Base-by-base conservation (phyloP, 108 stramenopile genomes). In the Pseudonitzschia pungens region DNA sequence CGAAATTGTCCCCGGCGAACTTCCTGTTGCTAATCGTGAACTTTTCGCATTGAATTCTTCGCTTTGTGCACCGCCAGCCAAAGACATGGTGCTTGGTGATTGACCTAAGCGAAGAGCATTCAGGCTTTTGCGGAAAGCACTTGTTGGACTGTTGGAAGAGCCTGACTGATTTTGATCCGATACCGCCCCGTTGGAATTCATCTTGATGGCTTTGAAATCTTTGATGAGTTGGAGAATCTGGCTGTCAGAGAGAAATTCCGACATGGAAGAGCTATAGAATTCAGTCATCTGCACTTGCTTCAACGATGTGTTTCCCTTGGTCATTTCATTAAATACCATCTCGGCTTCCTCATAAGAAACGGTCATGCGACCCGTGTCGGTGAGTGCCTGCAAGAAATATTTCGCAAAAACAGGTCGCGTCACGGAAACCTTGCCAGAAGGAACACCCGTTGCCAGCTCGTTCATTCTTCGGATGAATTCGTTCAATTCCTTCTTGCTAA, bases 381-480 rank as follows among this genome's bases (percentile, higher is more conserved):
- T 71, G 26, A 84, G 36, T 27, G 64, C 77, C 33, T 72, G 57
- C 52, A 84, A 44, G 44, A 85, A 85, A 58, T 79, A 70, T 41
- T 71, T 73, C 20, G 59, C 74, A 68, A 85, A 85, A 20, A 76
- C 69, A 0, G 69, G 57, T 62, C 79, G 42, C 22, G 78, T 56
- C 0, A 85, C 78, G 10, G 41, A 62, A 15, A 16, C 33, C 18
- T 40, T 57, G 16, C 26, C 54, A 0, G 52, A 29, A 7, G 52
- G 7, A 8, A 15, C 12, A 28, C 10, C 59, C 7, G 44, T 68
- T n/a, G 57, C 57, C 53, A 59, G 14, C 41, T 77, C 62, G 43
- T 76, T 73, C 81, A 82, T 82, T 28, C 73, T 55, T 32, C 33
- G 43, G 41, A 82, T 70, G 70, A 85, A 85, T 21, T 65, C 75